Evolutionary conservation across 106 monocot genomes (phyloP).

Genomic region (Ottelia alismoides): DNA sequence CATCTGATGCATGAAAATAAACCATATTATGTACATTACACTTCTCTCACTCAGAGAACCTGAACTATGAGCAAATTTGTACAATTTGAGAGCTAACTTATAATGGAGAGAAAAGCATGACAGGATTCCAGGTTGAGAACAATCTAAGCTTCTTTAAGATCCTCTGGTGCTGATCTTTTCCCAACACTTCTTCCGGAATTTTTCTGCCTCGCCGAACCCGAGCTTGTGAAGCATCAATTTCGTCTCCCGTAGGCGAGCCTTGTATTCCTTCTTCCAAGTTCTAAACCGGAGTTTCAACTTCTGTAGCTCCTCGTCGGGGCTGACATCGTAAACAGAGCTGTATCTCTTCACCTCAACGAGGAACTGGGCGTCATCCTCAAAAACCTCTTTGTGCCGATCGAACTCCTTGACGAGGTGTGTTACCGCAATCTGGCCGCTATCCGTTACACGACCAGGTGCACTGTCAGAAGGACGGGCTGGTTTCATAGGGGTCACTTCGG

Average conservation of each 20-base stretch:
- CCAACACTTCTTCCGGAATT: slow-evolving; percentile 47
- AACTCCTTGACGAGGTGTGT: slow-evolving; percentile 57
- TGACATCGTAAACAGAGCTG: slow-evolving; percentile 15
- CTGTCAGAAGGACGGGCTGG: slow-evolving; percentile 11
- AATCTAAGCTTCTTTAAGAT: too few species aligned
- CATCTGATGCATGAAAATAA: too few species aligned
- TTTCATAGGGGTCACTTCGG: slow-evolving; percentile 31
- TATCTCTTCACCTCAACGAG: slow-evolving; percentile 48
- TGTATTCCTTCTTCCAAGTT: slow-evolving; percentile 79
- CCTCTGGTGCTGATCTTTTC: slow-evolving; percentile 9
- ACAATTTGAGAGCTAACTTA: too few species aligned
- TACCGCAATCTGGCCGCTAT: slow-evolving; percentile 17
- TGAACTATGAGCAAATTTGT: too few species aligned
- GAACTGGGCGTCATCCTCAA: slow-evolving; percentile 49
- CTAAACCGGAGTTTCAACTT: slow-evolving; percentile 55
- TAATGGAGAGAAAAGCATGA: too few species aligned
- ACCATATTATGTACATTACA: too few species aligned
- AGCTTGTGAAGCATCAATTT: slow-evolving; percentile 48
- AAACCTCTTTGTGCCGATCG: slow-evolving; percentile 36
- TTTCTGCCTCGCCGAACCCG: slow-evolving; percentile 13
- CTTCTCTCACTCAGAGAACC: too few species aligned
- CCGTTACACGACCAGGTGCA: slow-evolving; percentile 10
- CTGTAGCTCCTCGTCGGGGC: slow-evolving; percentile 50
- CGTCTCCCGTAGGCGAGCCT: slow-evolving; percentile 44
- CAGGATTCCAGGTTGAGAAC: too few species aligned